Evolutionary conservation across 371 early-diverging fungal genomes (phyloP), one percentile per base, ranked within the genome.

Genomic region (Mortierella polycephala): DNA sequence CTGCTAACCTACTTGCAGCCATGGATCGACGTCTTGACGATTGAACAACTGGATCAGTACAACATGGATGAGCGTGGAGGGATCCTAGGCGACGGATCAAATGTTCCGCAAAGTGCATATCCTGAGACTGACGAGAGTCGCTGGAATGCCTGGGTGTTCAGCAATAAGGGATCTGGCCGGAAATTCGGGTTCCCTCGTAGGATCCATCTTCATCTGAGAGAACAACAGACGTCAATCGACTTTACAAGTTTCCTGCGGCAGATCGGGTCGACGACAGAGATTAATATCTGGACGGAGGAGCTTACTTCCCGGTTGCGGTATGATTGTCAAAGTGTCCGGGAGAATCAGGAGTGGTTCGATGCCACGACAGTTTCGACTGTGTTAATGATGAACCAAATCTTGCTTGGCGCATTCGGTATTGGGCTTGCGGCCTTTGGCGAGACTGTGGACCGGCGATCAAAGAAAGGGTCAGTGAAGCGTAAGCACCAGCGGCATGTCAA

Each of bases 131-230:
- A 66, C 45, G 62, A 69, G 21, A 54, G n/a, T 9, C 60, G 62
- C 1, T 72, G 73, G 80, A 62, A 39, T 11, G 53, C 39, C 8
- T 79, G 80, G 80, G 42, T 69, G 18, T 54, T 59, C n/a, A 21
- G 56, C 11, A 63, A 51, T n/a, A 55, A 64, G 37, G 64, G 69
- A 7, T 52, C 64, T 0, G 67, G 49, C 9, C 69, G 72, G 41
- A 77, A 77, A 41, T 72, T 79, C 49, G 80, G 73, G 4, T 79
- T 66, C 20, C 80, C 80, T 13, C 72, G 73, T 18, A 72, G 62
- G 47, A 79, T 72, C n/a, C 62, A 66, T 12, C 57, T 65, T 2
- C 60, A 72, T 51, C 62, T 79, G 1, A 40, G 69, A 8, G 80
- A 79, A 10, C 80, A 79, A 20, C 12, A 51, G 20, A 72, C 73